Base-by-base conservation (phyloP, 2,329 filamentous ascomycete genomes). In the Clarireedia paspali region DNA sequence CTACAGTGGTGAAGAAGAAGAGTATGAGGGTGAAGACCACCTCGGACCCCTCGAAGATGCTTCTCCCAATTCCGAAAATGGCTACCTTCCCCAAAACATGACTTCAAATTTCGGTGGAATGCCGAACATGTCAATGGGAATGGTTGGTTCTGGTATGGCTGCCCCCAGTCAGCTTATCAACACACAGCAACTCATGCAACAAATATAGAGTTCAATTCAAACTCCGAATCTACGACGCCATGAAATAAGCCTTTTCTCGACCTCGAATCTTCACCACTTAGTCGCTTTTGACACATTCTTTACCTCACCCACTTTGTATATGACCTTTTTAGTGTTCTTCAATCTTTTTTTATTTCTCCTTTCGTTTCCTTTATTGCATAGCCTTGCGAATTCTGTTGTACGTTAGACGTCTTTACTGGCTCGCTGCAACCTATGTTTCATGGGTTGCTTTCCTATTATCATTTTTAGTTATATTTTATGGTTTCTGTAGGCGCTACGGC, bases 11-110 rank as follows among this genome's bases (percentile, higher is more conserved):
- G 87, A 87, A 40, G 91, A 92, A 56, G 90, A 95, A 67, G 88
- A 94, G 54, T 85, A 79, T 64, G 85, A 83, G 38, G 89, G 92
- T 59, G 90, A 95, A 62, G 89, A 94, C 63, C 88, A 91, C 30
- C 83, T 92, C 55, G 87, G 87, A 52, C 86, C 89, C 40, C 80
- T 91, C 27, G 89, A 90, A 61, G 88, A 91, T 61, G 84, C 87
- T 17, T 91, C 88, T 12, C 87, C 89, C 15, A 83, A 80, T 48
- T 88, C 86, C 0, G 84, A 88, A 62, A 75, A 78, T 62, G 82
- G 82, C 54, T 88, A 87, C 68, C 71, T 85, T 12, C 65, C 65
- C 26, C 61, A 60, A 6, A 65, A 57, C 59, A 63, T 67, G 61
- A 49, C 60, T 23, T 62, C 66, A 26, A 58, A 49, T 47, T 68